These are phyloP conservation scores for Citrullus amarus DNA, from an alignment of 306 rosid genomes.

Conservation along the genomic window DNA sequence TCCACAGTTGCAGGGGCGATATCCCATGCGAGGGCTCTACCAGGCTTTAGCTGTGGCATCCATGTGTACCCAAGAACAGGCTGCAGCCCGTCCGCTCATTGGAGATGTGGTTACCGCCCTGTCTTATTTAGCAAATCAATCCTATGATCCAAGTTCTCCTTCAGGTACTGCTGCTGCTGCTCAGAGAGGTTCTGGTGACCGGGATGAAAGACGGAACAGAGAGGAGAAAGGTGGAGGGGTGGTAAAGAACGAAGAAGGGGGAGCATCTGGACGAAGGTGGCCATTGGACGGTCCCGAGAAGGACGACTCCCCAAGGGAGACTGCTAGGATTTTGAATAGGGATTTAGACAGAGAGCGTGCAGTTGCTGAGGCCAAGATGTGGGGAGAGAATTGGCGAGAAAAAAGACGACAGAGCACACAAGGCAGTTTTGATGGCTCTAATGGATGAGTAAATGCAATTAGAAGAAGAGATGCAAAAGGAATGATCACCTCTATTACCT, in stretches of 20 bases:
- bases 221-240: conserved; percentile 57
- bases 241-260: conserved; percentile 61
- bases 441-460: conserved; percentile 18
- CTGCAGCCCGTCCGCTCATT: conserved; percentile 80
- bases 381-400: conserved; percentile 93
- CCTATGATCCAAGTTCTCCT: conserved; percentile 43
- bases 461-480: neutral
- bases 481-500: neutral
- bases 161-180: conserved; percentile 33
- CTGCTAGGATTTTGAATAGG: conserved; percentile 54
- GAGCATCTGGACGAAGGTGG: conserved; percentile 67
- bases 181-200: conserved; percentile 42
- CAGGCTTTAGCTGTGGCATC: conserved; percentile 94
- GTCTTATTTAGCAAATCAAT: conserved; percentile 74
- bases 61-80: conserved; percentile 89
- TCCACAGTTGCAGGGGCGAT: conserved; percentile 68
- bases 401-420: conserved; percentile 53
- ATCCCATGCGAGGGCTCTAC: conserved; percentile 81
- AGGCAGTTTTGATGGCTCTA: conserved; percentile 61
- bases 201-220: conserved; percentile 49
- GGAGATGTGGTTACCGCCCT: conserved; percentile 93
- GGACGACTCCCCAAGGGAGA: conserved; percentile 76
- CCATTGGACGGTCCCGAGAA: conserved; percentile 74
- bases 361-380: conserved; percentile 89
- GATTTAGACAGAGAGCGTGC: conserved; percentile 79